Percentiles rank a stretch among this genome's conserved stretches.
Evolutionary conservation across 116 monocot genomes (phyloP).

Genomic region (Dioscorea cayenensis): DNA sequence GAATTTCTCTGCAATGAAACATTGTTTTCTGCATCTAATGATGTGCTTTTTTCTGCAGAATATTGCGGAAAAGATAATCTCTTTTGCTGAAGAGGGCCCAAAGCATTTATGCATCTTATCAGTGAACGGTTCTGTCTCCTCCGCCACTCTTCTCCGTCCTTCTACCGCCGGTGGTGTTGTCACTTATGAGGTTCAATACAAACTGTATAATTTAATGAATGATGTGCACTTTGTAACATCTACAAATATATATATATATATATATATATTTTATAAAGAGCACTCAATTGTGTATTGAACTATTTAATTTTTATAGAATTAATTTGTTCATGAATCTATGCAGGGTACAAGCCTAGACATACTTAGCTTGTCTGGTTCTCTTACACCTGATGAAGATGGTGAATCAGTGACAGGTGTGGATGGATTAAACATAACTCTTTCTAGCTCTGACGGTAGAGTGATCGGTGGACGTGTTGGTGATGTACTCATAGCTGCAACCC

Average conservation of each 20-base stretch:
- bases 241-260: too few species aligned
- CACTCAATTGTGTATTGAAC: background rate
- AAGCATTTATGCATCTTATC: conserved; percentile 44
- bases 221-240: too few species aligned
- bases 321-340: conserved; percentile 1
- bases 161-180: conserved; percentile 31
- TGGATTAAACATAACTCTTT: conserved; percentile 67
- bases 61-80: conserved; percentile 50
- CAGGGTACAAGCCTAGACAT: conserved; percentile 79
- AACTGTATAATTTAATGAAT: too few species aligned
- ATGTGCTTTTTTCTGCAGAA: conserved; percentile 29
- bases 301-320: background rate
- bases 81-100: conserved; percentile 60
- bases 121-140: conserved; percentile 48
- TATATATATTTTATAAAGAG: too few species aligned
- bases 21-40: background rate
- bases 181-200: conserved; percentile 38
- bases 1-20: background rate
- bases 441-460: conserved; percentile 63
- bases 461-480: conserved; percentile 81
- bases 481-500: conserved; percentile 60
- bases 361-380: conserved; percentile 83
- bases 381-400: conserved; percentile 37
- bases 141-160: conserved; percentile 44
- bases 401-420: conserved; percentile 50